These are phyloP conservation scores for Discostella pseudostelligera DNA, from an alignment of 108 stramenopile species.

Conservation along the genomic window DNA sequence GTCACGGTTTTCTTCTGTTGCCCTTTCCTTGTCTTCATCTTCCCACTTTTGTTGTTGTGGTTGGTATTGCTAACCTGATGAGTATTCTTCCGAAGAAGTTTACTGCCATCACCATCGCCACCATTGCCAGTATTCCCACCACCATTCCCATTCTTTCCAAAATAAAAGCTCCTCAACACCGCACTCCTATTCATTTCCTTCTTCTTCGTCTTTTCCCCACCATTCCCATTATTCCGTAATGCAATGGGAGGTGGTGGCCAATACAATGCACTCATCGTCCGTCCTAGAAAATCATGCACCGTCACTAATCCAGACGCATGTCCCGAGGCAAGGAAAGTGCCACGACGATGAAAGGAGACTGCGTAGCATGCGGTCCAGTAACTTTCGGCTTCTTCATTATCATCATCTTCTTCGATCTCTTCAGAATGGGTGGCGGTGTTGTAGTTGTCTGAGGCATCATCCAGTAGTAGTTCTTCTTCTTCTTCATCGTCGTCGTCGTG, in stretches of 20 bases:
- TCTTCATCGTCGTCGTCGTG: constrained; percentile 11
- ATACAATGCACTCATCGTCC: constrained; percentile 66
- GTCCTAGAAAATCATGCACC: constrained; percentile 55
- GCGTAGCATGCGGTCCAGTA: constrained; percentile 68
- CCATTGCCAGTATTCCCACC: no score
- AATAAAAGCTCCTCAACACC: not conserved
- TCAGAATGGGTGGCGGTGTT: not conserved
- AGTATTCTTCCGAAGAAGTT: not conserved
- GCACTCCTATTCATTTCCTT: not conserved
- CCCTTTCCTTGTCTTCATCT: constrained; percentile 4
- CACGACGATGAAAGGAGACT: constrained; percentile 69
- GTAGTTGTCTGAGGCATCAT: not conserved
- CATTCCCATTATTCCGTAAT: not conserved
- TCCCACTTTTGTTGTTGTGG: not conserved
- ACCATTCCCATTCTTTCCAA: not conserved
- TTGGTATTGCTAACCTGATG: not conserved
- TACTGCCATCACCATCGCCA: no score
- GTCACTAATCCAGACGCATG: constrained; percentile 70
- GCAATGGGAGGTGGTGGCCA: constrained; percentile 18
- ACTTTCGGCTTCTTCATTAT: constrained; percentile 18
- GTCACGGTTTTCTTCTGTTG: constrained; percentile 3
- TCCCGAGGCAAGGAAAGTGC: constrained; percentile 66
- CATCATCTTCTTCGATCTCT: constrained; percentile 6
- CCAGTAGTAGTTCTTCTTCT: no score
- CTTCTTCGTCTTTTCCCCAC: no score